phyloP scores from a whole-genome alignment of 2,329 filamentous ascomycete genomes.

The Talaromyces verruculosus region DNA sequence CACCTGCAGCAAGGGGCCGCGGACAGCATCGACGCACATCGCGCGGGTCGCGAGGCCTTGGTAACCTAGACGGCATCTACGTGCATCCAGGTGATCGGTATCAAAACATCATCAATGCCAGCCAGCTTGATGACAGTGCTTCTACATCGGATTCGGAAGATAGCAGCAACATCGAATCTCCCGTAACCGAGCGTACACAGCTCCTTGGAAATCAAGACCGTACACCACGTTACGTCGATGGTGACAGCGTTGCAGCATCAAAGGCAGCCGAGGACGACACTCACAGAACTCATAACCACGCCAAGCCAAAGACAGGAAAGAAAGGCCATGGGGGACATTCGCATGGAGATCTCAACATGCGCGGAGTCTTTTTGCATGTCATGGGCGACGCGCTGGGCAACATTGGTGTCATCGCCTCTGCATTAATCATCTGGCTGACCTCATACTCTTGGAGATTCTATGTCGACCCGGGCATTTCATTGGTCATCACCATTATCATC shows the following conservation, averaged over 20 bases:
- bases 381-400: slow-evolving; percentile 51
- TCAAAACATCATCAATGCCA: slow-evolving; percentile 86
- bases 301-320: slow-evolving; percentile 63
- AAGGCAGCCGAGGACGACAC: slow-evolving; percentile 32
- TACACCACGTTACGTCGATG: slow-evolving; percentile 35
- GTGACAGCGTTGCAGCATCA: slow-evolving; percentile 24
- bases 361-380: slow-evolving; percentile 67
- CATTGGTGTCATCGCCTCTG: slow-evolving; percentile 57
- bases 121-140: slow-evolving; percentile 52
- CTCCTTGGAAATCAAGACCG: slow-evolving; percentile 46
- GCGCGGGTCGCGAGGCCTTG: slow-evolving; percentile 49
- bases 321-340: slow-evolving; percentile 51
- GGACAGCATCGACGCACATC: slow-evolving; percentile 29
- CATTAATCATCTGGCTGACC: slow-evolving; percentile 88
- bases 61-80: slow-evolving; percentile 67
- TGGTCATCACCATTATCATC: slow-evolving; percentile 83
- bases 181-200: slow-evolving; percentile 47
- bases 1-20: slow-evolving; percentile 28
- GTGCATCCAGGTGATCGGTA: slow-evolving; percentile 88
- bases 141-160: slow-evolving; percentile 53
- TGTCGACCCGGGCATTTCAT: slow-evolving; percentile 85
- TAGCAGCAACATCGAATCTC: slow-evolving; percentile 54
- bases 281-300: slow-evolving; percentile 76
- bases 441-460: slow-evolving; percentile 79
- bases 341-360: slow-evolving; percentile 82